Conservation (phyloP, 163 green algal species). For the Scenedesmus sp. region DNA sequence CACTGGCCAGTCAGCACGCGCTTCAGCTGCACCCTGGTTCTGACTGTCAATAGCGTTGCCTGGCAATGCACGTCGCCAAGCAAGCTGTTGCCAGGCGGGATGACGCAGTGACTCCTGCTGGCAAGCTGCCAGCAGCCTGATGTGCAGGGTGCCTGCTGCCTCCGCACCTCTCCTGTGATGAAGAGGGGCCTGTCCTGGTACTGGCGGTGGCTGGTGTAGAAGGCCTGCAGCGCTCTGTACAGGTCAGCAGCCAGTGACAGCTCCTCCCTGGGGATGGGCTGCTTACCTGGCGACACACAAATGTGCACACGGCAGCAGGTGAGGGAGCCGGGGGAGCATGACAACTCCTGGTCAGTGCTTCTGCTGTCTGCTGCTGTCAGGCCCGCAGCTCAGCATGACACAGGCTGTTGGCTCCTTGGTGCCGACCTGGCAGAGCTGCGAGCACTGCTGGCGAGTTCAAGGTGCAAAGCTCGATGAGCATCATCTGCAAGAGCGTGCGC, state of each 20-base stretch:
- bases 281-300: conserved; percentile 42
- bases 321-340: too few species aligned
- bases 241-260: conserved; percentile 64
- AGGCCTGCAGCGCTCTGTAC: conserved; percentile 66
- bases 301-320: not conserved
- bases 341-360: too few species aligned
- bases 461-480: too few species aligned
- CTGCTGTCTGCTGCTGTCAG: too few species aligned
- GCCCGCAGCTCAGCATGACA: too few species aligned
- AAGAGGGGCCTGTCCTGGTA: conserved; percentile 60
- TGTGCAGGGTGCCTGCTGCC: not conserved
- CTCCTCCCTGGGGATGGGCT: conserved; percentile 66
- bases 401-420: too few species aligned
- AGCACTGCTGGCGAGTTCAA: too few species aligned
- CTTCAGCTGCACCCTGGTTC: not conserved
- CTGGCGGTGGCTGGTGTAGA: conserved; percentile 55
- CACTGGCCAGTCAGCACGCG: not conserved
- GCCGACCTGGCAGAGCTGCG: too few species aligned
- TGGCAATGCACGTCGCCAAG: too few species aligned
- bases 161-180: conserved; percentile 66
- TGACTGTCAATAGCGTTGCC: not conserved
- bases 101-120: not conserved
- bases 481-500: too few species aligned
- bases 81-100: not conserved
- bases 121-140: not conserved